Evolutionary conservation across 257 asterid genomes (phyloP), one percentile per base, ranked within the genome.

Genomic region (Solanum okadae): DNA sequence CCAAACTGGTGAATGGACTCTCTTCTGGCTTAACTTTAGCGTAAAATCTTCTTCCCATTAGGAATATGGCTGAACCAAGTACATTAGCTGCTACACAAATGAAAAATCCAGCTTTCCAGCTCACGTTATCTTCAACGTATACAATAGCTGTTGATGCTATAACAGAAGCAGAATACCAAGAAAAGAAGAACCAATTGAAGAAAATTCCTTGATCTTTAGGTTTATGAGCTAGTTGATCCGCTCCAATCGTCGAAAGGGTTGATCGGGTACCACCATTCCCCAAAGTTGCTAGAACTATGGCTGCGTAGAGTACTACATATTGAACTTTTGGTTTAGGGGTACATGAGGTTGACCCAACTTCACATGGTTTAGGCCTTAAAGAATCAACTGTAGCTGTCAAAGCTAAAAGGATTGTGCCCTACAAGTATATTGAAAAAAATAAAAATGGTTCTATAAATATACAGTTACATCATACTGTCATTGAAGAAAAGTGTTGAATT

Each of bases 181-280:
- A 81, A 84, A 87, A 78, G 82, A 94, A 91, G 72, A 29, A 94
- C 94, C 94, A 92, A 27, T 91, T 91, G 59, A 94, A 94, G 37
- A 77, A 93, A 52, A 87, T 87, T 1, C 88, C 86, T n/a, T 89
- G 92, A 23, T 91, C 90, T 4, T 81, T 83, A 34, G 89, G 88
- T 11, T 83, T 87, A 2, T 88, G 9, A 25, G 71, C 38, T 33
- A 92, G 75, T 86, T 94, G 94, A 15, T 91, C 85, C 10, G 96
- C 96, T 31, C 95, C 94, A 88, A 92, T 90, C 13, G 96, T 90
- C 15, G 90, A 91, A 6, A 90, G 18, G 22, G 92, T 91, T 84
- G 86, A 91, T 18, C 93, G 87, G 0, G 93, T 86, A 20, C 94
- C 94, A 2, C 94, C 93, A 27, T 18, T 3, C 1, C 96, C 94